phyloP scores from a whole-genome alignment of 257 asterid genomes.

The Henckelia pumila region DNA sequence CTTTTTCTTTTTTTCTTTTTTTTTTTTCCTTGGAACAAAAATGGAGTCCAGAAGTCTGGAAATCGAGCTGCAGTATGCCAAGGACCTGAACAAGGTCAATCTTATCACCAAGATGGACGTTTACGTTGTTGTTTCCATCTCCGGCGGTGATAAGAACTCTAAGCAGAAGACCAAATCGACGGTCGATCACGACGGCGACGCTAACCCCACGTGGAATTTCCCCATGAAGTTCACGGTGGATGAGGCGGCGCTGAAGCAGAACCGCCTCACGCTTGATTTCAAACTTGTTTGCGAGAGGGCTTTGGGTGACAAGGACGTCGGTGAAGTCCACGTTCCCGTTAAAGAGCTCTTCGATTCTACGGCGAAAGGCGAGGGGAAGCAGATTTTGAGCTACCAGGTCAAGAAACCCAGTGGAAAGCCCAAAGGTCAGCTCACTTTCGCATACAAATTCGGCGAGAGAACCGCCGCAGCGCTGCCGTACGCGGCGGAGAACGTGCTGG shows the following conservation, averaged over 20 bases:
- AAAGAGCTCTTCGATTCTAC: conserved; percentile 58
- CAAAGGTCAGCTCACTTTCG: conserved; percentile 66
- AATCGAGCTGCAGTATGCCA: conserved; percentile 31
- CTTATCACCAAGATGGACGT: conserved; percentile 45
- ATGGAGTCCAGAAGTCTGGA: conserved; percentile 43
- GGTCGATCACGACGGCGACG: conserved; percentile 37
- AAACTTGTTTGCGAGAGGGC: conserved; percentile 50
- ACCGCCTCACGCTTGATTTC: conserved; percentile 53
- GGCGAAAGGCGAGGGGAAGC: conserved; percentile 35
- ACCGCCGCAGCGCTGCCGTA: conserved; percentile 26
- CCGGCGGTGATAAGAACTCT: conserved; percentile 24
- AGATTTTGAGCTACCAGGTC: conserved; percentile 67
- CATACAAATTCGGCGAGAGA: conserved; percentile 54
- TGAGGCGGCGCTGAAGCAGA: conserved; percentile 53
- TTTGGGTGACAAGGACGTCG: conserved; percentile 60
- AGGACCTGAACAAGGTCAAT: conserved; percentile 46
- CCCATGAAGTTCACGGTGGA: conserved; percentile 61
- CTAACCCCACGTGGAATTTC: conserved; percentile 62
- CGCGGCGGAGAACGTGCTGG: conserved; percentile 8
- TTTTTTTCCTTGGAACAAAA: too few species aligned
- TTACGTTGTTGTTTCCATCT: conserved; percentile 35
- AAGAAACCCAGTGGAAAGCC: conserved; percentile 71
- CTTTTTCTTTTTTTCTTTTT: too few species aligned
- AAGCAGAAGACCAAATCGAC: conserved; percentile 33
- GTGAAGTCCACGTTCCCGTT: conserved; percentile 61